Base-by-base conservation (phyloP, 176 grass and related monocot species). In the Aechmea fasciata region DNA sequence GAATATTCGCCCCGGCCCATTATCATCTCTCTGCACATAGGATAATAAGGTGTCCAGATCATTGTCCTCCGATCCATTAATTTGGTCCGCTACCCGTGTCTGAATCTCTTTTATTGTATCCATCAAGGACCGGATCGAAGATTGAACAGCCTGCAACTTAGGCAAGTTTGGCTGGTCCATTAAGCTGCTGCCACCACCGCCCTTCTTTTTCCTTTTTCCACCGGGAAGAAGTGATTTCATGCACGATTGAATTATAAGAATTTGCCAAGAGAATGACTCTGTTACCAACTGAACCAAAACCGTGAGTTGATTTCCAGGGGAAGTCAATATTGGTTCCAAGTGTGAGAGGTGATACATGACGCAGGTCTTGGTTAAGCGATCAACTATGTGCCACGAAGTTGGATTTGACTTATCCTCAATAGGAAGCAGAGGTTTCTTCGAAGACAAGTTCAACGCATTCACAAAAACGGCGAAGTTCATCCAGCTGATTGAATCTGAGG, bases 151-250 rank as follows among this genome's bases (percentile, higher is more conserved):
- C 67, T 82, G 77, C 67, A 94, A 71, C 68, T 85, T 73, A 28
- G 87, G 80, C 19, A 69, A 75, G 69, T 90, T 90, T 67, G 79
- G 69, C 64, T 73, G 85, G 57, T 88, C 80, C 1, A 28, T 6
- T 41, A 41, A 41, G 4, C 33, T 7, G 33, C 33, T 41, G 4
- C 33, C 52, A 49, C 70, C 28, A 50, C 88, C 66, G 14, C 79
- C 69, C 85, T 83, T 99, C 95, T 90, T 94, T 81, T 99, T 99
- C 75, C 84, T 99, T 76, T 88, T 99, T 53, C 94, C 90, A 26
- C 83, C 66, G 52, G 90, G 90, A 62, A 86, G 65, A 10, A 90
- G 66, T 3, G 75, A 72, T 78, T 79, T 94, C 59, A 86, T 18
- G 61, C 83, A 94, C 9, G 87, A 94, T 54, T 90, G 95, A 1